These are phyloP conservation scores for Chlamydomonas sp. DNA, from an alignment of 139 green algal species.

Conservation along the genomic window DNA sequence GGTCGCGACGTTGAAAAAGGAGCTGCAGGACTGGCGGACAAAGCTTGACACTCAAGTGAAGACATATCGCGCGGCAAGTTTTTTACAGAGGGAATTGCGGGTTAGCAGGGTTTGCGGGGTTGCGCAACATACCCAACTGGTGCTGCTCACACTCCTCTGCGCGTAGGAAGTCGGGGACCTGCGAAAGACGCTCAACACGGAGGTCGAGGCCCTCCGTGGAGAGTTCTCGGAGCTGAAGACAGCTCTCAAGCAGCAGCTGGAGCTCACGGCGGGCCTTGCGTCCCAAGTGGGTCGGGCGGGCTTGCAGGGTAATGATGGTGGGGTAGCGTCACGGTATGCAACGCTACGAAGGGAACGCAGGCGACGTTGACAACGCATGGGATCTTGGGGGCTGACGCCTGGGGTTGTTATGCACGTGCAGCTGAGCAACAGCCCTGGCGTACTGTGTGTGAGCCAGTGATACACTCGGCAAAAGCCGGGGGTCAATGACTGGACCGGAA, in stretches of 20 bases:
- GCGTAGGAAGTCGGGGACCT: constrained; percentile 67
- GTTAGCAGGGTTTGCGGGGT: background rate
- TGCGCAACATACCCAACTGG: too few relatives aligned
- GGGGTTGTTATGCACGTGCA: too few relatives aligned
- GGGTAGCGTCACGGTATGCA: background rate
- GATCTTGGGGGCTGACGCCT: too few relatives aligned
- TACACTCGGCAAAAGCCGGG: too few relatives aligned
- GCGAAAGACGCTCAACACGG: constrained; percentile 60
- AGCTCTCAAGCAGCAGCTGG: constrained; percentile 57
- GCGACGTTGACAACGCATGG: too few relatives aligned
- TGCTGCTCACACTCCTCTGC: background rate
- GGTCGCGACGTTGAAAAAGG: constrained; percentile 70
- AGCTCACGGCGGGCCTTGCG: constrained; percentile 44
- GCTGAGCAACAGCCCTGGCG: too few relatives aligned
- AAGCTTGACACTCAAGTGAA: constrained; percentile 75
- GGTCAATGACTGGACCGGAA: too few relatives aligned
- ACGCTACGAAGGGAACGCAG: background rate
- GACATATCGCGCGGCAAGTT: constrained; percentile 54
- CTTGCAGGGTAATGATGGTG: background rate
- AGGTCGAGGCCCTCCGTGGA: constrained; percentile 63
- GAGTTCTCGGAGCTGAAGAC: constrained; percentile 66
- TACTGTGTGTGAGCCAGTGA: too few relatives aligned
- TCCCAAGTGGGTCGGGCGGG: constrained; percentile 16
- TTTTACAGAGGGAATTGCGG: too few relatives aligned
- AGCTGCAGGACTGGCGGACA: constrained; percentile 71